phyloP scores from a whole-genome alignment of 768 basidiomycete species.

The Mycena metata region DNA sequence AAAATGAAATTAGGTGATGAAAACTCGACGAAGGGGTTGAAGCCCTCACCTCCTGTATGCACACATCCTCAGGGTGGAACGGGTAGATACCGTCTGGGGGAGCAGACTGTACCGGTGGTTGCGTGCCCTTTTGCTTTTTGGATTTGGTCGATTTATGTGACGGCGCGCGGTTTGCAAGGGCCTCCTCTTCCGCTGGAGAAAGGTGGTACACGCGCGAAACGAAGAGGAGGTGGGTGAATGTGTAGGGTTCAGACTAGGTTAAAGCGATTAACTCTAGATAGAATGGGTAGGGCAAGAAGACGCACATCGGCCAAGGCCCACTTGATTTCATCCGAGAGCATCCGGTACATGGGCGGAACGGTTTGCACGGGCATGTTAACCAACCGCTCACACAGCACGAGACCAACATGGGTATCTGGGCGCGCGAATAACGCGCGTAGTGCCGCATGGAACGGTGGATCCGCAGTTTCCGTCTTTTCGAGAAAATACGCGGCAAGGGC shows the following conservation, averaged over 20 bases:
- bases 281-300: slow-evolving; percentile 26
- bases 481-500: slow-evolving; percentile 80
- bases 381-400: slow-evolving; percentile 89
- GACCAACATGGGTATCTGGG: slow-evolving; percentile 72
- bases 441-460: slow-evolving; percentile 64
- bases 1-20: too few species aligned
- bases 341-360: slow-evolving; percentile 91
- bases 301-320: slow-evolving; percentile 77
- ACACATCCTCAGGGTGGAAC: slow-evolving; percentile 91
- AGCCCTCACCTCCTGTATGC: slow-evolving; percentile 72
- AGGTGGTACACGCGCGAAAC: slow-evolving; percentile 86
- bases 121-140: slow-evolving; percentile 43
- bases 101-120: slow-evolving; percentile 39
- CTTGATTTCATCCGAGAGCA: slow-evolving; percentile 88
- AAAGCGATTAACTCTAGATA: neutral
- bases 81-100: slow-evolving; percentile 70
- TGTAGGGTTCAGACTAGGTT: slow-evolving; percentile 69
- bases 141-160: slow-evolving; percentile 47
- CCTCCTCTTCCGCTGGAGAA: slow-evolving; percentile 75
- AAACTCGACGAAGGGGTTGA: too few species aligned
- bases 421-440: slow-evolving; percentile 69
- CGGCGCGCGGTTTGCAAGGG: slow-evolving; percentile 59
- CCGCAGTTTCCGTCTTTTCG: slow-evolving; percentile 63
- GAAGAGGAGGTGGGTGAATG: slow-evolving; percentile 81
- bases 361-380: slow-evolving; percentile 97